Base-by-base conservation (phyloP, 495 filamentous ascomycete species). In the Aspergillus sclerotioniger region DNA sequence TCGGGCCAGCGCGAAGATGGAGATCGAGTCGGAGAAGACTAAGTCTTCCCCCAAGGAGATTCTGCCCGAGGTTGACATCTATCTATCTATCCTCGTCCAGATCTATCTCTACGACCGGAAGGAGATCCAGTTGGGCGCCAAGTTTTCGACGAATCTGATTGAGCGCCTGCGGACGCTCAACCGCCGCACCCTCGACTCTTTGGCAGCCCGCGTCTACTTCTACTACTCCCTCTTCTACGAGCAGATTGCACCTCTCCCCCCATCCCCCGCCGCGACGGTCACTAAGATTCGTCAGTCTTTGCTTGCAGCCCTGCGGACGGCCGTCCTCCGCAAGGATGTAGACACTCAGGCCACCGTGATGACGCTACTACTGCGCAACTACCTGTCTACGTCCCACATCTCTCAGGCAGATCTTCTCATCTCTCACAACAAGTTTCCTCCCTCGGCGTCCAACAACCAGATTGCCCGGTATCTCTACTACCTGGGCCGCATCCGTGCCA, bases 381-480 rank as follows among this genome's bases (percentile, higher is more conserved):
- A 98, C 70, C 85, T 98, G 60, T 86, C 88, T 25, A 98, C 95
- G 12, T 96, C 95, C 46, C 92, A 98, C 71, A 96, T 98, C 73
- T 86, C 90, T 19, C 94, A 98, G 79, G 94, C 95, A 59, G 95
- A 98, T 73, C 85, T 97, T 37, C 80, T 98, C 54, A 90, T 98
- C 59, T 90, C 89, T 31, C 95, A 98, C 74, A 96, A 93, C 49
- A 85, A 90, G 65, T 98, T 98, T 73, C 95, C 94, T 29, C 78
- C 89, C 39, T 90, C 90, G 64, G 94, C 94, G 5, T 91, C 91
- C 51, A 98, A 96, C 73, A 98, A 96, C 67, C 94, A 98, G 75
- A 94, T 98, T 66, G 93, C 94, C 20, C 84, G 94, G 52, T 98
- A 95, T 76, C 78, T 98, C 49, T 98, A 92, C 78, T 98, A 98